A percentile compares a stretch with the other conserved stretches of the same genome.
Conservation (phyloP, 176 grass and related monocot genomes). For the Cocos nucifera region DNA sequence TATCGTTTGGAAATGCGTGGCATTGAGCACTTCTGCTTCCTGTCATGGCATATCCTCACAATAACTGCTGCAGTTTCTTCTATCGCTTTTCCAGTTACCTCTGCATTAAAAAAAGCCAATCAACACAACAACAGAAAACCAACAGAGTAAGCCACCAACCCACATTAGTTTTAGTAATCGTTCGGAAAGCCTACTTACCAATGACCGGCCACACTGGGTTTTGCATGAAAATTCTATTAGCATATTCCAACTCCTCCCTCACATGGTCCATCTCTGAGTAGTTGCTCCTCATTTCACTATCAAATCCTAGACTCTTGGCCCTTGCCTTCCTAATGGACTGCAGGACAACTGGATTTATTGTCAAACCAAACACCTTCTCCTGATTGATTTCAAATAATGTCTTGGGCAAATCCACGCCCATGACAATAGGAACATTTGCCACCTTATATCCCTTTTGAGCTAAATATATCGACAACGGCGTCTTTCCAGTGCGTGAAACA, state of each 20-base stretch:
- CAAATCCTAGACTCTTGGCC: constrained; percentile 72
- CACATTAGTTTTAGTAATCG: constrained; percentile 28
- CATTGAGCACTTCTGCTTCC: constrained; percentile 73
- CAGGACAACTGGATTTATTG: constrained; percentile 67
- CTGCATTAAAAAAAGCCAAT: constrained; percentile 39
- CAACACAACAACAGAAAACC: constrained; percentile 11
- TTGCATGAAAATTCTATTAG: constrained; percentile 52
- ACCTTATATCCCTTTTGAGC: constrained; percentile 97
- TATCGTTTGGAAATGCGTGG: constrained; percentile 88
- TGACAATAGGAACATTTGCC: constrained; percentile 83
- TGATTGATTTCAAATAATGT: constrained; percentile 59
- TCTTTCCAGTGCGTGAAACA: constrained; percentile 95
- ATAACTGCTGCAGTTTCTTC: constrained; percentile 95
- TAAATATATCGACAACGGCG: constrained; percentile 87
- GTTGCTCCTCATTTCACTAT: constrained; percentile 44
- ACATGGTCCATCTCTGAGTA: constrained; percentile 96
- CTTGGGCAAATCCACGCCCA: constrained; percentile 81
- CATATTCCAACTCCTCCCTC: constrained; percentile 53
- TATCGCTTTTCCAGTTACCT: constrained; percentile 88
- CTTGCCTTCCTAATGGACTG: constrained; percentile 84
- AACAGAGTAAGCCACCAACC: constrained; percentile 1
- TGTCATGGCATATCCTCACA: constrained; percentile 79
- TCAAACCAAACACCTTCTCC: constrained; percentile 80
- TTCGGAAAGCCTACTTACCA: constrained; percentile 27
- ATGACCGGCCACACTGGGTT: constrained; percentile 89